phyloP scores from a whole-genome alignment of 140 eudicot genomes.

The Senecio squalidus region DNA sequence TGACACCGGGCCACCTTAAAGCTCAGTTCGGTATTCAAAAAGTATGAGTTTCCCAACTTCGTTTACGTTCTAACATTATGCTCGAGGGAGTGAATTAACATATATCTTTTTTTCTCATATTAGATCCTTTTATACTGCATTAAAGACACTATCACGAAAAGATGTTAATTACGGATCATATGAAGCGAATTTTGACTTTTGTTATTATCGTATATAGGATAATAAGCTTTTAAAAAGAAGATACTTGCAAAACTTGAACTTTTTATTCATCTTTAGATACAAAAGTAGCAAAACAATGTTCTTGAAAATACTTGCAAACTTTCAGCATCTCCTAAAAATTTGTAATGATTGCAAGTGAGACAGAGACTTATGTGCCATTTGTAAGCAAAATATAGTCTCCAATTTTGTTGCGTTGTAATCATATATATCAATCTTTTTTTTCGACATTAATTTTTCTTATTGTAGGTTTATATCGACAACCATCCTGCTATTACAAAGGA shows the following conservation, averaged over 20 bases:
- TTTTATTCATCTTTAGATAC: too few relatives aligned
- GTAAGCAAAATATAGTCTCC: slow-evolving; percentile 93
- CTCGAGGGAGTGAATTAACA: slow-evolving; percentile 1
- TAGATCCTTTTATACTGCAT: slow-evolving; percentile 60
- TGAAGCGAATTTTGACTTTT: slow-evolving; percentile 42
- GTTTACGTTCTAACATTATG: neutral
- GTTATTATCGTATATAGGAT: neutral
- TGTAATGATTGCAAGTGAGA: slow-evolving; percentile 51
- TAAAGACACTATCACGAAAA: slow-evolving; percentile 78
- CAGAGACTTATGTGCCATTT: slow-evolving; percentile 89
- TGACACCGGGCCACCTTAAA: slow-evolving; percentile 86
- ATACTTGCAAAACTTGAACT: neutral
- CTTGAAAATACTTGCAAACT: neutral
- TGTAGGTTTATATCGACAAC: too few relatives aligned
- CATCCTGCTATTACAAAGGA: too few relatives aligned
- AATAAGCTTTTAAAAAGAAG: too few relatives aligned
- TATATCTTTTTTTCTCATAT: slow-evolving; percentile 38
- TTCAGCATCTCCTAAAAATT: neutral
- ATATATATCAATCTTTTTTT: too few relatives aligned
- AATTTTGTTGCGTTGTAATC: slow-evolving; percentile 76
- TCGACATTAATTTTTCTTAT: too few relatives aligned
- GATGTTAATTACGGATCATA: slow-evolving; percentile 77
- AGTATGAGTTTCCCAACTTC: slow-evolving; percentile 27
- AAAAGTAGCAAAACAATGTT: too few relatives aligned
- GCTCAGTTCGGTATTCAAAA: slow-evolving; percentile 85